A percentile compares a stretch with the other conserved stretches of the same genome.
phyloP scores from a whole-genome alignment of 176 grass and related monocot species.

The Eremochloa ophiuroides region DNA sequence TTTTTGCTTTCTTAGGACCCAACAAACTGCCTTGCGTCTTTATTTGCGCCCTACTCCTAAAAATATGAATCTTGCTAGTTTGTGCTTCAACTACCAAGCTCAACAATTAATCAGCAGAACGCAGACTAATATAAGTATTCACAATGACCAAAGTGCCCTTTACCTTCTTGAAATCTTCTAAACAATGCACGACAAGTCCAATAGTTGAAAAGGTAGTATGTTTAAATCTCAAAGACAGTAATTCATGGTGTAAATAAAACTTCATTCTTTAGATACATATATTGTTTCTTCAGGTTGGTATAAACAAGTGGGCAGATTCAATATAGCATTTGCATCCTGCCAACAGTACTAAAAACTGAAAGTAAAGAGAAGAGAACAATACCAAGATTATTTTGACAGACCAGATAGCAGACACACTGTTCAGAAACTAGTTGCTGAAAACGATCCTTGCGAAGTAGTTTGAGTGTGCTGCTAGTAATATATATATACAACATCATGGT shows the following conservation, averaged over 20 bases:
- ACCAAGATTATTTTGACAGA: constrained; percentile 1
- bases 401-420: background rate
- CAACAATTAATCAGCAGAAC: constrained; percentile 25
- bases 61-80: constrained; percentile 29
- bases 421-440: background rate
- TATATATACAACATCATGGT: background rate
- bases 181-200: background rate
- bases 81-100: constrained; percentile 39
- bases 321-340: background rate
- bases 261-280: background rate
- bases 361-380: constrained; percentile 1
- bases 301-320: background rate
- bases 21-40: constrained; percentile 47
- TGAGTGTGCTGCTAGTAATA: background rate
- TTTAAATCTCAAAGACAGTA: background rate
- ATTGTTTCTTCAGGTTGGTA: background rate
- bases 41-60: constrained; percentile 13
- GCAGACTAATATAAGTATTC: constrained; percentile 2
- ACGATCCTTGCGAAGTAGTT: background rate
- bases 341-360: background rate
- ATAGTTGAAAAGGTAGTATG: background rate
- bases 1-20: constrained; percentile 47
- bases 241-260: background rate
- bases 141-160: constrained; percentile 44
- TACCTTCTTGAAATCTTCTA: background rate